Base-by-base conservation (phyloP, 345 rosid species). In the Brassica juncea region DNA sequence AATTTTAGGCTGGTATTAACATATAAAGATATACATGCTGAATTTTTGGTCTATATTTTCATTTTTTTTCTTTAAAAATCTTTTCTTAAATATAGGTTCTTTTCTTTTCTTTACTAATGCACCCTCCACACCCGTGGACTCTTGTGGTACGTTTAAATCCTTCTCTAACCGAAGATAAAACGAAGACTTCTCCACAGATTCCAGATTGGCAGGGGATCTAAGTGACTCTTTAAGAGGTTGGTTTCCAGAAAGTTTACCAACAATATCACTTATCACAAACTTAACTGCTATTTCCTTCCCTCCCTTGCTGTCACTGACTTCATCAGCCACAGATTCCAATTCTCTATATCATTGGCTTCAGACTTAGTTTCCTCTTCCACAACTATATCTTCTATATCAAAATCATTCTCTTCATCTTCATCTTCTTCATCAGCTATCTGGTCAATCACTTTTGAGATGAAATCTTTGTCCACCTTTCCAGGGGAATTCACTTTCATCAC, bases 371-470 rank as follows among this genome's bases (percentile, higher is more conserved):
- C 89, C 68, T 88, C 94, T 70, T 88, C 93, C 30, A 78, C 74
- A 73, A 89, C 95, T 25, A 77, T 77, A 62, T 89, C 92, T 71
- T 88, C 82, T 73, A 79, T 49, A 47, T 79, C 91, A 35, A 79
- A 35, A 76, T 90, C 94, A 28, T 68, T 63, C 87, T 91, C 94
- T 72, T 89, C 99, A 14, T 89, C 19, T 19, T 19, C 19, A 19
- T 19, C 19, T 19, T 19, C 19, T 19, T 19, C 93, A 55, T 92
- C 97, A 79, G 86, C 82, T 76, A 89, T 86, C 83, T 91, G 91
- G 61, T 91, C 95, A 82, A 94, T 87, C 72, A 91, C 92, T 89
- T 89, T 91, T 34, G 94, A 87, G 84, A 91, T 86, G 82, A 94
- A 88, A 83, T 94, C 97, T 81, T 72, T 86, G 84, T 94, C 97